Conservation (phyloP, 2,329 filamentous ascomycete species). For the Apiospora pterosperma region DNA sequence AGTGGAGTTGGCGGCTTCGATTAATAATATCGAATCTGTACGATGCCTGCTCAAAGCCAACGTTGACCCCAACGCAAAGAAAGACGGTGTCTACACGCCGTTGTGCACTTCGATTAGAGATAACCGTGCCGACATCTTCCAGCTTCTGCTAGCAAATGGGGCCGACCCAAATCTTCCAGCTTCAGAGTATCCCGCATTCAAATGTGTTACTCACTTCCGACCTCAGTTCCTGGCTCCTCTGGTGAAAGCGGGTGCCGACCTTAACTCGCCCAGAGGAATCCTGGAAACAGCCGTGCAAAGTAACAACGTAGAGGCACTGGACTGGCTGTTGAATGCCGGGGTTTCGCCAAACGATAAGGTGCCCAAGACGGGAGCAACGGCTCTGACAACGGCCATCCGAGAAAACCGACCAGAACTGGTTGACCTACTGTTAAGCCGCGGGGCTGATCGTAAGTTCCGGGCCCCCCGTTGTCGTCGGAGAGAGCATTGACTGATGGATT, state of each 20-base stretch:
- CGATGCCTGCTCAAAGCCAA: conserved; percentile 54
- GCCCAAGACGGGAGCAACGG: conserved; percentile 52
- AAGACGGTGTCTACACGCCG: conserved; percentile 65
- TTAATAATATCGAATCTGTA: conserved; percentile 62
- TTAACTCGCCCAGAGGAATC: conserved; percentile 60
- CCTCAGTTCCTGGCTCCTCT: conserved; percentile 58
- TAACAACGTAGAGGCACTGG: conserved; percentile 58
- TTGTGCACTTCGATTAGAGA: conserved; percentile 67
- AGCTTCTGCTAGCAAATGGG: conserved; percentile 52
- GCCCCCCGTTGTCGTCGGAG: not conserved
- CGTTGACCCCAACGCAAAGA: conserved; percentile 58
- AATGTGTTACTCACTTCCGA: conserved; percentile 64
- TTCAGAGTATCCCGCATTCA: conserved; percentile 64
- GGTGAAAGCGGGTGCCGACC: conserved; percentile 56
- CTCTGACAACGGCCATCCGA: conserved; percentile 63
- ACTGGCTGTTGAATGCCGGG: conserved; percentile 58
- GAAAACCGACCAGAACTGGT: conserved; percentile 58
- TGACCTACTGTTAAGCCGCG: conserved; percentile 45
- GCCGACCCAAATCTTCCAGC: conserved; percentile 62
- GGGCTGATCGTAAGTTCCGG: conserved; percentile 13
- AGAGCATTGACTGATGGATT: conserved; percentile 29
- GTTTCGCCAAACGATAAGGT: conserved; percentile 59
- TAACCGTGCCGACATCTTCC: conserved; percentile 58
- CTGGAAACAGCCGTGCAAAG: conserved; percentile 60
- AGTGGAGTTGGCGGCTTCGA: conserved; percentile 58